Base-by-base conservation (phyloP, 2,329 filamentous ascomycete genomes). In the Dactylellina parvicollis region DNA sequence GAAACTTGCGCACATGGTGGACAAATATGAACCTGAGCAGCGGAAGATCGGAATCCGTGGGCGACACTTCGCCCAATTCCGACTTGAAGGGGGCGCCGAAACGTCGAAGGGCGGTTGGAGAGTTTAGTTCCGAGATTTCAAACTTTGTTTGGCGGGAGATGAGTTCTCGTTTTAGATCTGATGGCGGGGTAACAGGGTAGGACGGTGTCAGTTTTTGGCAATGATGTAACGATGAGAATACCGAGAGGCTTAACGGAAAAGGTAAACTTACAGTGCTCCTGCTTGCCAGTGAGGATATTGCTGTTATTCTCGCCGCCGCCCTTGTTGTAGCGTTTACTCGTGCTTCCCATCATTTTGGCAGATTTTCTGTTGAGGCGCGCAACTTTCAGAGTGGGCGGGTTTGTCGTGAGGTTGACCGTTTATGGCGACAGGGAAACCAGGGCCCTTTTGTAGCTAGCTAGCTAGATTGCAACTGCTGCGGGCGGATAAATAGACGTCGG, bases 11-110 rank as follows among this genome's bases (percentile, higher is more conserved):
- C 71, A 99, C 88, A 88, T 98, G 93, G 80, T 98, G 90, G 61
- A 98, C 95, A 80, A 99, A 99, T 79, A 99, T 96, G 83, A 95
- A 98, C 76, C 95, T 88, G 74, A 99, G 84, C 75, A 99, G 90
- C 16, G 95, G 95, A 26, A 99, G 85, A 78, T 98, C 94, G 1
- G 93, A 97, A 79, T 99, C 92, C 72, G 96, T 86, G 12, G 95
- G 95, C 2, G 92, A 90, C 22, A 99, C 90, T 81, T 99, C 95
- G 75, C 95, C 95, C 73, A 90, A 89, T 59, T 96, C 91, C 49
- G 93, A 97, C 80, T 88, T 90, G 83, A 99, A 99, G 0, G 95
- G 95, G 4, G 95, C 94, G 71, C 95, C 95, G 80, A 99, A 99
- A 77, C 95, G 89, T 79, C 92, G 92, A 55, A 99, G 86, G 56